These are phyloP conservation scores for Lodderomyces theae DNA, from an alignment of 1,139 yeast genomes.

Conservation along the genomic window DNA sequence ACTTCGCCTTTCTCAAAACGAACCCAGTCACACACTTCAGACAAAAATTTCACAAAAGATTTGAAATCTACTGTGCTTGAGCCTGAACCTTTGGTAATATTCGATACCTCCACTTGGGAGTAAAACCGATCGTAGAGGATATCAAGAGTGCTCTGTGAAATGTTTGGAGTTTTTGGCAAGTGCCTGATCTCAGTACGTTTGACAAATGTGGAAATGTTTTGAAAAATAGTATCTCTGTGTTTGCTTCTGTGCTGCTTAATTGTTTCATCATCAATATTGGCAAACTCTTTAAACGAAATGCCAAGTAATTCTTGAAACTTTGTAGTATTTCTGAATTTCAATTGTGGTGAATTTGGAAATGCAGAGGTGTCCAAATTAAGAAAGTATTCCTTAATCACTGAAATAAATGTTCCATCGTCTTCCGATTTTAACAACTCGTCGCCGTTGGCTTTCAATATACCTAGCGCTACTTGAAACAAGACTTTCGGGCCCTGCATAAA, in stretches of 20 bases:
- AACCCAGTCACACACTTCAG: constrained; percentile 82
- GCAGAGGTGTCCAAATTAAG: constrained; percentile 75
- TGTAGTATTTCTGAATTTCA: constrained; percentile 64
- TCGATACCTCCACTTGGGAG: constrained; percentile 61
- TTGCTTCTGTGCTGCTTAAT: constrained; percentile 67
- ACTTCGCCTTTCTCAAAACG: constrained; percentile 14
- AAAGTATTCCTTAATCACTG: constrained; percentile 80
- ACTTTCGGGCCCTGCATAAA: constrained; percentile 89
- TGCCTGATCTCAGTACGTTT: constrained; percentile 89
- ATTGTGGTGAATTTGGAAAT: constrained; percentile 68
- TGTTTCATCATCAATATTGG: constrained; percentile 71
- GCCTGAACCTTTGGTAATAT: constrained; percentile 66
- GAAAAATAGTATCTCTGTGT: constrained; percentile 74
- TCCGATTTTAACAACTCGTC: constrained; percentile 74
- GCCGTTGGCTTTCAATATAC: constrained; percentile 81
- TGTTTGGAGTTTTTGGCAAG: constrained; percentile 66
- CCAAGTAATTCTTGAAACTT: constrained; percentile 88
- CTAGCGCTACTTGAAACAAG: constrained; percentile 89
- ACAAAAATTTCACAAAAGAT: constrained; percentile 70
- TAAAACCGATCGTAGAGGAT: constrained; percentile 84
- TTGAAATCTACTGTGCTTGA: constrained; percentile 71
- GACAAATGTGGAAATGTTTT: constrained; percentile 84
- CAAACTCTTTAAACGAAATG: constrained; percentile 88
- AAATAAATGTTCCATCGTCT: constrained; percentile 92
- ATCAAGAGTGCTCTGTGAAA: constrained; percentile 58